These are phyloP conservation scores for Kokia cookei DNA, from an alignment of 441 rosid species.

Conservation along the genomic window DNA sequence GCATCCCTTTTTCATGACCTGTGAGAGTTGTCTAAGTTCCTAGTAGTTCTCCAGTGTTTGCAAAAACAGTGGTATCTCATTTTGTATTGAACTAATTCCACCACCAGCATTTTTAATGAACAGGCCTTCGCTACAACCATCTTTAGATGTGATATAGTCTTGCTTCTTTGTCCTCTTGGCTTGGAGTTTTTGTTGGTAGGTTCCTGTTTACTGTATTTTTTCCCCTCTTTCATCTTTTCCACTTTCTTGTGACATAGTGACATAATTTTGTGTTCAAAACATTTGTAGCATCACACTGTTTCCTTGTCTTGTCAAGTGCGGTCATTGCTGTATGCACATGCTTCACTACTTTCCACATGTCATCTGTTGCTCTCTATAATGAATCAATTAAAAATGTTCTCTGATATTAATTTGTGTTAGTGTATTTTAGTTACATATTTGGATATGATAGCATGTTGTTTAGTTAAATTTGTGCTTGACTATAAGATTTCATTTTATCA, in stretches of 20 bases:
- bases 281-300: not conserved
- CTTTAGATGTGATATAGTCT: conserved; percentile 83
- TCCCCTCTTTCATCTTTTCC: not conserved
- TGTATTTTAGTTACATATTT: not conserved
- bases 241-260: not conserved
- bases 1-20: not conserved
- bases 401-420: not conserved
- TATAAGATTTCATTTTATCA: conserved; percentile 24
- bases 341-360: not conserved
- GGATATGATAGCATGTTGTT: not conserved
- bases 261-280: not conserved
- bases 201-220: conserved; percentile 13
- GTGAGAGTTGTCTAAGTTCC: too few species aligned
- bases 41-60: too few species aligned
- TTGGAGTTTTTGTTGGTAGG: conserved; percentile 77
- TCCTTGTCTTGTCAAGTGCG: not conserved
- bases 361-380: not conserved
- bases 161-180: conserved; percentile 80
- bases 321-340: not conserved
- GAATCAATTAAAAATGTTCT: not conserved
- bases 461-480: conserved; percentile 15
- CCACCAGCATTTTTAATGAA: conserved; percentile 18
- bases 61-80: too few species aligned
- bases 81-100: too few species aligned
- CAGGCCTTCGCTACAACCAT: conserved; percentile 67